Evolutionary conservation across 306 rosid genomes (phyloP), one percentile per base, ranked within the genome.

Genomic region (Purshia tridentata): DNA sequence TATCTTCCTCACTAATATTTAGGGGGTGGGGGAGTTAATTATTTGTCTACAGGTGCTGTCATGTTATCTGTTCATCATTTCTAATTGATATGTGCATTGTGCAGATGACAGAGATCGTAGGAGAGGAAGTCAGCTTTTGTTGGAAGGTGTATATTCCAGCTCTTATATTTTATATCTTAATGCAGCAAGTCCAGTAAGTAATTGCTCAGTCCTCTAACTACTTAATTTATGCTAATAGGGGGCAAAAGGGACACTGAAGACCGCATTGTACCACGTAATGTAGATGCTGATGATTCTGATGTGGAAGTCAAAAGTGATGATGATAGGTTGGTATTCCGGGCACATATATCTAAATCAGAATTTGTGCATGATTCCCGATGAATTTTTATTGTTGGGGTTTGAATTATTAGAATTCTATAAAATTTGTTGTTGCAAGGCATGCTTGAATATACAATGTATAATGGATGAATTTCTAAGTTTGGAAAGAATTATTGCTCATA

Each of bases 211-310:
- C 8, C 5, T 22, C 42, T 63, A 45, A 60, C 67, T 55, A 18
- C 42, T 9, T 9, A 37, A 16, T 69, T 77, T 76, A 10, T 65
- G 41, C 66, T 62, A 56, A 23, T 84, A 91, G 98, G 97, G 51
- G 12, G 88, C 40, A 91, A 76, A 80, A 78, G 95, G 81, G 97
- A 91, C 8, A 40, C 80, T 46, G 98, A 91, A 80, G 98, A 92
- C 55, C 95, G 91, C 65, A 91, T 91, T 58, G 69, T 89, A 80
- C 86, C 95, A 0, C 95, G 96, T 4, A 91, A 83, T 65, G 82
- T 89, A 75, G 98, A 94, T 83, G 98, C 97, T 20, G 98, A 94
- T 69, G 98, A 94, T 84, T 91, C 98, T 74, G 97, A 94, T 29
- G 81, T 85, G 74, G 98, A 94, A 75, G 92, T 85, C 75, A 89